Percentiles rank a stretch among this genome's conserved stretches.
Conservation (phyloP, 306 rosid genomes). For the Medicago arabica region DNA sequence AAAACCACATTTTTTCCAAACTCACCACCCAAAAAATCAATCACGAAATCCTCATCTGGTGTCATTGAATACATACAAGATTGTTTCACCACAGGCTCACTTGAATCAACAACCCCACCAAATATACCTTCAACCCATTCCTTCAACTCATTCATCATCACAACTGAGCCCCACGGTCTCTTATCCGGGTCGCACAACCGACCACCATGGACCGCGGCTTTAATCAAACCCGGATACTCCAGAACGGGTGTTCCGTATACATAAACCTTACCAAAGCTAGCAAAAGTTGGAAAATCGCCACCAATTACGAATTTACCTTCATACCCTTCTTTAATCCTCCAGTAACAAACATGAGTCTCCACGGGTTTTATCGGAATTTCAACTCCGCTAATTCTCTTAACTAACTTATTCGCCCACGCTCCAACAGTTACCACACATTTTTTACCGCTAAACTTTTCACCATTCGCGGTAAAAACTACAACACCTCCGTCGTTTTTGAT, state of each 20-base stretch:
- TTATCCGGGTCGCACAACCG: slow-evolving; percentile 68
- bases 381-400: slow-evolving; percentile 61
- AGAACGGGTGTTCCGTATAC: slow-evolving; percentile 78
- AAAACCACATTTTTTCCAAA: slow-evolving; percentile 72
- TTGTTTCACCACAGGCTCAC: slow-evolving; percentile 62
- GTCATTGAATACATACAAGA: slow-evolving; percentile 86
- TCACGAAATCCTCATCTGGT: slow-evolving; percentile 76
- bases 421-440: slow-evolving; percentile 88
- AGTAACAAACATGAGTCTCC: slow-evolving; percentile 65
- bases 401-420: slow-evolving; percentile 71
- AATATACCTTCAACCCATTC: slow-evolving; percentile 62
- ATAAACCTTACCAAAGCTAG: slow-evolving; percentile 46
- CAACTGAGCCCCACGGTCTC: slow-evolving; percentile 71
- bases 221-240: slow-evolving; percentile 87
- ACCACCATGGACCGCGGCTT: slow-evolving; percentile 71
- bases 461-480: slow-evolving; percentile 48
- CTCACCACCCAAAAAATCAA: slow-evolving; percentile 83
- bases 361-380: slow-evolving; percentile 71
- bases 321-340: slow-evolving; percentile 76
- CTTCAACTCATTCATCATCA: slow-evolving; percentile 48
- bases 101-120: slow-evolving; percentile 62
- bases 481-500: slow-evolving; percentile 49
- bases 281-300: slow-evolving; percentile 74
- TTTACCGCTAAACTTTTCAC: slow-evolving; percentile 57
- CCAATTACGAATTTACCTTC: slow-evolving; percentile 52